Conservation (phyloP, 441 rosid genomes). For the Brassica hybrid region DNA sequence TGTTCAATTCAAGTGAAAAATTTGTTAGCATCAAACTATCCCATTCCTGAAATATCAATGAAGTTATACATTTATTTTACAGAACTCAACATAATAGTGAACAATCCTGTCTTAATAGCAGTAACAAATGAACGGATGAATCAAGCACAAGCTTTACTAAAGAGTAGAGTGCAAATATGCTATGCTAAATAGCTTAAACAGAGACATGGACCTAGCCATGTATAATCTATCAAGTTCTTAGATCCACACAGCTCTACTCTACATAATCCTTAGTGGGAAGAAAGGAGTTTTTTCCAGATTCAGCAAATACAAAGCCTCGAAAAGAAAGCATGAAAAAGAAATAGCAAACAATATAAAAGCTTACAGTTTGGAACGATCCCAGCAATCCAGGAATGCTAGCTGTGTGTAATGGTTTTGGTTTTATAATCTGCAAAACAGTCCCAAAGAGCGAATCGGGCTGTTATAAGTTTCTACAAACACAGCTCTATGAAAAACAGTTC, state of each 20-base stretch:
- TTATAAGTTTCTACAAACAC: conserved; percentile 6
- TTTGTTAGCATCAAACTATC: conserved; percentile 95
- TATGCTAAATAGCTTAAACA: conserved; percentile 4
- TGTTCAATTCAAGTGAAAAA: conserved; percentile 97
- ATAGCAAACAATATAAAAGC: conserved; percentile 27
- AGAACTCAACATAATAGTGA: background rate
- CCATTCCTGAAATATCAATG: conserved; percentile 79
- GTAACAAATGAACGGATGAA: background rate
- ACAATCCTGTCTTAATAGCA: too few relatives aligned
- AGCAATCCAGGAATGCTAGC: conserved; percentile 99
- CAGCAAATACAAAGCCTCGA: background rate
- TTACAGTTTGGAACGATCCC: conserved; percentile 91
- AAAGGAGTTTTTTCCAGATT: too few relatives aligned
- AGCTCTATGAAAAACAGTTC: background rate
- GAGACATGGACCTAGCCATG: background rate
- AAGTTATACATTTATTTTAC: conserved; percentile 9
- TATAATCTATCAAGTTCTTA: background rate
- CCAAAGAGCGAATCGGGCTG: background rate
- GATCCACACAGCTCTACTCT: conserved; percentile 7
- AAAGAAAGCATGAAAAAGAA: conserved; percentile 5
- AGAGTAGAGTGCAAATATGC: conserved; percentile 17
- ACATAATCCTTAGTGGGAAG: too few relatives aligned
- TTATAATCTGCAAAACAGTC: conserved; percentile 65
- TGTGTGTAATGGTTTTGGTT: conserved; percentile 85
- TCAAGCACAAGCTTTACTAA: conserved; percentile 2